Conservation (phyloP, 176 grass and related monocot species). For the Rhipidocladum racemiflorum region DNA sequence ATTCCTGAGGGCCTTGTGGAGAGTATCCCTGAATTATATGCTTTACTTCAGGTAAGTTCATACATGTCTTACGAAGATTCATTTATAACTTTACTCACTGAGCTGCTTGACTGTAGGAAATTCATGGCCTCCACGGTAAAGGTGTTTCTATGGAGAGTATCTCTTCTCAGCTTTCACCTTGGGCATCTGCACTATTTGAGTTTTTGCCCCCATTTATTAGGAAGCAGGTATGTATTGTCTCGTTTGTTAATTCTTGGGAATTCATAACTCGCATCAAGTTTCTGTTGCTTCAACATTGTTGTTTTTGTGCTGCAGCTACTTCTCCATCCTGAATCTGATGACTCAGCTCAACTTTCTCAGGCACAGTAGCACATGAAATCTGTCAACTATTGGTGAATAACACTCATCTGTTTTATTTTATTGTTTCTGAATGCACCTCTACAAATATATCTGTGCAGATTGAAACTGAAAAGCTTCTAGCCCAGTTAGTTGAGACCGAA, state of each 20-base stretch:
- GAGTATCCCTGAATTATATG: slow-evolving; percentile 96
- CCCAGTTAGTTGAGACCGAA: slow-evolving; percentile 91
- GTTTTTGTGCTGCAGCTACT: slow-evolving; percentile 65
- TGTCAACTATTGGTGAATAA: background rate
- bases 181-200: slow-evolving; percentile 97
- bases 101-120: slow-evolving; percentile 65
- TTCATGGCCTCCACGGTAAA: slow-evolving; percentile 76
- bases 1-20: slow-evolving; percentile 99
- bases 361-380: slow-evolving; percentile 38
- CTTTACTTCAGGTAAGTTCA: slow-evolving; percentile 75
- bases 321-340: slow-evolving; percentile 93
- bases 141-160: slow-evolving; percentile 90
- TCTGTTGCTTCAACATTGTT: slow-evolving; percentile 13
- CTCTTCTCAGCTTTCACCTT: slow-evolving; percentile 95
- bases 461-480: slow-evolving; percentile 98
- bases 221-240: slow-evolving; percentile 64
- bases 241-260: slow-evolving; percentile 5
- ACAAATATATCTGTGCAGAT: slow-evolving; percentile 55
- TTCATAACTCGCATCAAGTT: background rate
- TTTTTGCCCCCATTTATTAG: slow-evolving; percentile 94
- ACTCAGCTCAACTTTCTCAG: slow-evolving; percentile 98
- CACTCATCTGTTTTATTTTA: slow-evolving; percentile 10
- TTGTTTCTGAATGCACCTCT: slow-evolving; percentile 7
- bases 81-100: slow-evolving; percentile 26
- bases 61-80: background rate